Evolutionary conservation across 192 early-diverging fungal species (phyloP), one percentile per base, ranked within the genome.

Genomic region (Umbelopsis isabellina): DNA sequence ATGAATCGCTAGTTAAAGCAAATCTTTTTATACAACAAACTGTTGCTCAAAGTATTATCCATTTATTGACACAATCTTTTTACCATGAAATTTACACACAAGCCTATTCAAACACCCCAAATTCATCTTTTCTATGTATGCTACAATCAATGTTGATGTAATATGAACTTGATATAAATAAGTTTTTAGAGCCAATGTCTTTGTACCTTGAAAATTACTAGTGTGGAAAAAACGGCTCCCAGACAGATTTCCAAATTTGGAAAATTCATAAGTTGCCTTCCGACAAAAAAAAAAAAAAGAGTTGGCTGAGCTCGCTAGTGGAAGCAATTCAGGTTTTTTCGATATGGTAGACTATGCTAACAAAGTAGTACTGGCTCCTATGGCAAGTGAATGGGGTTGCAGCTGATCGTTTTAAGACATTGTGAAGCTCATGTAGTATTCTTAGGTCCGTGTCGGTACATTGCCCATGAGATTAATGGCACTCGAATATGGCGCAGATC

Each of bases 291-390:
- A 33, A 61, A 61, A 61, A 61, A 58, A 61, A 61, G 37, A 61
- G 16, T 35, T 35, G 25, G 12, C 13, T 35, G 15, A 13, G 15
- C 11, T 18, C 5, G 6, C 49, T 9, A 51, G 22, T 13, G 10
- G 5, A 6, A 41, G 37, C 37, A 41, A 30, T 49, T 49, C 48
- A 12, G 51, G 21, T 23, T 61, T 35, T 30, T 61, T 11, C 55
- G 20, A 55, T 6, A 45, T 37, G 25, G 20, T 76, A 16, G 72
- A 82, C 53, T 88, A 88, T 52, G 67, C 68, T 27, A 82, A 88
- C 68, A 86, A 85, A 82, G 71, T 90, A 44, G 92, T 97, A 41
- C 85, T 99, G 48, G 97, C 97, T 9, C 97, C 97, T 18, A 99
- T 99, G 97, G 97, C 97, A 50, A 68, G 46, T 8, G 18, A 37